Evolutionary conservation across 2,329 filamentous ascomycete species (phyloP).

Genomic region (Cordyceps javanica): DNA sequence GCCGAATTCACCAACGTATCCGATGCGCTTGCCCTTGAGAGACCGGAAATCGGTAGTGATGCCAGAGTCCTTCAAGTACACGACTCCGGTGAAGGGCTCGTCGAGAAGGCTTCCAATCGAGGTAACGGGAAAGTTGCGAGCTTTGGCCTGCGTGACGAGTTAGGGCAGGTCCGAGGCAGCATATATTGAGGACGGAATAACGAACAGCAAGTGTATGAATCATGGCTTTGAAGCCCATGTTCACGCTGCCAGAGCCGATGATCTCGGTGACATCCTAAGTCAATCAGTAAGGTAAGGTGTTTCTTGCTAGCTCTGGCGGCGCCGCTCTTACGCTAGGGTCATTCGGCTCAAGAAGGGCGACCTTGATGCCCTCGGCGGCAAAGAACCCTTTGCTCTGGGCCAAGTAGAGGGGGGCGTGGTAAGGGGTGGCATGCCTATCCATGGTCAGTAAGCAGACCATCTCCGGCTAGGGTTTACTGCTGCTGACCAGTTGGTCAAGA

Average conservation of each 20-base stretch:
- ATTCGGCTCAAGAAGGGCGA: slow-evolving; percentile 71
- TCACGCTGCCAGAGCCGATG: slow-evolving; percentile 68
- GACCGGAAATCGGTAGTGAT: slow-evolving; percentile 71
- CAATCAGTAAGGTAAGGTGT: not conserved
- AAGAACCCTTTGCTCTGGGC: slow-evolving; percentile 72
- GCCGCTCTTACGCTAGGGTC: slow-evolving; percentile 57
- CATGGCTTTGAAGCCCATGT: slow-evolving; percentile 79
- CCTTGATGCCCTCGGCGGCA: slow-evolving; percentile 68
- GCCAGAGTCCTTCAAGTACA: slow-evolving; percentile 68
- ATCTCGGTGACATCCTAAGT: slow-evolving; percentile 73
- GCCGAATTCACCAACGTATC: slow-evolving; percentile 75
- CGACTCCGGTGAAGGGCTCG: slow-evolving; percentile 73
- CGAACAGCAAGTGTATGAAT: slow-evolving; percentile 68
- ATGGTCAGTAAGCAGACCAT: slow-evolving; percentile 11
- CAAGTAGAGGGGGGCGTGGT: slow-evolving; percentile 72
- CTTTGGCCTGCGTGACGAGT: slow-evolving; percentile 52
- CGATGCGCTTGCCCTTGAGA: slow-evolving; percentile 70
- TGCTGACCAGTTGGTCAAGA: slow-evolving; percentile 72
- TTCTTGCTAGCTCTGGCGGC: accelerated
- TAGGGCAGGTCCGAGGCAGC: not conserved
- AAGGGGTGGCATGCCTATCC: slow-evolving; percentile 70
- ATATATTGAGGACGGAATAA: not conserved
- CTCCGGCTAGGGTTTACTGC: not conserved
- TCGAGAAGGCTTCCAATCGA: slow-evolving; percentile 72
- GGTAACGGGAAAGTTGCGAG: slow-evolving; percentile 64